Base-by-base conservation (phyloP, 805 yeast genomes). In the Brettanomyces anomalus region DNA sequence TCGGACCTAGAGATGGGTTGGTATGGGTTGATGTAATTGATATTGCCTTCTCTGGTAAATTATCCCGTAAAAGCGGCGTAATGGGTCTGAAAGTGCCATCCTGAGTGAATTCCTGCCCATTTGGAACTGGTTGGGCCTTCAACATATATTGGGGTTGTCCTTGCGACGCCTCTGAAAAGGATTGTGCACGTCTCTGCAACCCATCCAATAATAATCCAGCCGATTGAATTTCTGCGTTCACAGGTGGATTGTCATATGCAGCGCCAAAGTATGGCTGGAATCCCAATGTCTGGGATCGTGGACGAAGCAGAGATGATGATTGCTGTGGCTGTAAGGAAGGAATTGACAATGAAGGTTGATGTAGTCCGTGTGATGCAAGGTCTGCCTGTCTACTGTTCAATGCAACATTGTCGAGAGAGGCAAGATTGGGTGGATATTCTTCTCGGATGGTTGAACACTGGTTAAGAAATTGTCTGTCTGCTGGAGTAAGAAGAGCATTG, bases 1-100 rank as follows among this genome's bases (percentile, higher is more conserved):
- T 79, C 15, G 95, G 94, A 15, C 84, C 79, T 50, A 86, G 57
- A 37, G 77, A 67, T 3, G 85, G 71, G 54, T 82, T 86, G 43
- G 80, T 82, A 51, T 78, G 77, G 35, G 84, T 77, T 2, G 89
- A 78, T n/a, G 82, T 80, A 65, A 82, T 70, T 35, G 75, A 70
- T 34, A 81, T 64, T 32, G 72, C 66, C 24, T 73, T 62, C 44
- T 81, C 77, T 49, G 81, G 81, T 35, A 77, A 64, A 46, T 80
- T 79, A 55, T 84, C 89, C 33, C 64, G 63, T 39, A 73, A 62
- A 17, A 49, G 43, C 11, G 33, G 37, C 30, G 6, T n/a, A n/a
- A 16, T n/a, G 6, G 18, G 6, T 32, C 18, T n/a, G 15, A 32
- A 32, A 8, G 34, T 7, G 28, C 24, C 44, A 16, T 3, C 3